Base-by-base conservation (phyloP, 2,329 filamentous ascomycete genomes). In the Pseudocercospora musae region DNA sequence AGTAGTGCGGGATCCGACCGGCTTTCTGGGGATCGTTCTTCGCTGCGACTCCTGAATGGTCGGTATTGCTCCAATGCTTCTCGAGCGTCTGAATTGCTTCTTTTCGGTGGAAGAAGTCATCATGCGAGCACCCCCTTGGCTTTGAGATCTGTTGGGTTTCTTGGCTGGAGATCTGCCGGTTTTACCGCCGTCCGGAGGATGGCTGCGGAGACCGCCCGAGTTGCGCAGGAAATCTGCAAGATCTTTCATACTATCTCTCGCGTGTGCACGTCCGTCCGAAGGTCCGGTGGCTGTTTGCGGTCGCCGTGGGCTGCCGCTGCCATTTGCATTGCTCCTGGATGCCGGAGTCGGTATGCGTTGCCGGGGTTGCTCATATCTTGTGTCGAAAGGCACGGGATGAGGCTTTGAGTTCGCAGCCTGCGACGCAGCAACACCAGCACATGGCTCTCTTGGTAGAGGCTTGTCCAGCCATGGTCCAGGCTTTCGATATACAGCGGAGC, bases 151-250 rank as follows among this genome's bases (percentile, higher is more conserved):
- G n/a, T 33, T 33, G 5, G 62, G 60, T n/a, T 60, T 52, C 52
- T 52, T 60, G 18, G 37, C 10, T 29, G 37, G 37, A 2, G 33
- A 29, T 37, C 52, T 20, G 10, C 21, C 25, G 31, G 60, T 20
- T 21, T 53, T 21, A 27, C 20, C 18, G 6, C n/a, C 18, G 40
- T 69, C 68, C 2, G 69, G 69, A 11, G 71, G 70, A 40, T 71
- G 63, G 56, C 69, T 72, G 29, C 68, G 60, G 25, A 71, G 59
- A 8, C 69, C 68, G 5, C 65, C 68, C 21, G 66, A 66, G 33
- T 66, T 58, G 54, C 64, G 57, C 49, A 71, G 44, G 59, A 69
- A 72, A 21, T 67, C 63, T 49, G 65, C 67, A 21, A 73, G 64
- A n/a, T 70, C 70, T 10, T 58, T 46, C 15, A 66, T 71, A 42